phyloP scores from a whole-genome alignment of 805 yeast genomes.

The Metschnikowia chrysomelidarum region DNA sequence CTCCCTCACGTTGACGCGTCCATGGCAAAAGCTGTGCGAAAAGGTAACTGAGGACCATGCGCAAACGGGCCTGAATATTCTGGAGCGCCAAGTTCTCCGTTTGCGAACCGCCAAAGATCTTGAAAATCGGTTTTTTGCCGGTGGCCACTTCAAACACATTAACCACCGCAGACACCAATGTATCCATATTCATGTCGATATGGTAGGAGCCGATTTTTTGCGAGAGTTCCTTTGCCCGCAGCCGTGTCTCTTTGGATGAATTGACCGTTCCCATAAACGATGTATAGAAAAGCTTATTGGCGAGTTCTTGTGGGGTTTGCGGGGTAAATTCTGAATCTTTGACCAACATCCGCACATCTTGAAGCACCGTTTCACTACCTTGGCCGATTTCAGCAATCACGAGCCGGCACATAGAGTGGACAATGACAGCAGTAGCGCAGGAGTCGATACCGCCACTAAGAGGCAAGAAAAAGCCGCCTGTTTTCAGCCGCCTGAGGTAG shows the following conservation, averaged over 20 bases:
- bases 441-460: conserved; percentile 97
- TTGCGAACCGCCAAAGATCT: conserved; percentile 89
- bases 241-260: conserved; percentile 83
- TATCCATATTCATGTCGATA: conserved; percentile 88
- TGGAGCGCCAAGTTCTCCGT: conserved; percentile 93
- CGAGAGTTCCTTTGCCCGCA: conserved; percentile 77
- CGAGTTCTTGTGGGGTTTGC: conserved; percentile 68
- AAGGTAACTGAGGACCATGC: conserved; percentile 92
- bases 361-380: conserved; percentile 75
- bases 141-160: conserved; percentile 83
- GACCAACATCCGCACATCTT: conserved; percentile 70
- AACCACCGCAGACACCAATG: conserved; percentile 70
- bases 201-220: conserved; percentile 82
- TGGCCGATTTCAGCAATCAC: conserved; percentile 66
- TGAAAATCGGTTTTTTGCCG: conserved; percentile 84
- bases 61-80: conserved; percentile 91
- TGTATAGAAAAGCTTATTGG: conserved; percentile 77
- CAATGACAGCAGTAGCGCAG: conserved; percentile 95
- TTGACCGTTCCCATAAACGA: conserved; percentile 95
- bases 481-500: conserved; percentile 83
- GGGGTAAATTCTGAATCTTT: conserved; percentile 66
- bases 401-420: conserved; percentile 88
- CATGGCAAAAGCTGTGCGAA: conserved; percentile 96
- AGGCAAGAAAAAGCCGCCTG: conserved; percentile 91
- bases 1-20: conserved; percentile 76